These are phyloP conservation scores for Phytophthora pluvialis DNA, from an alignment of 352 stramenopile species.

Conservation along the genomic window DNA sequence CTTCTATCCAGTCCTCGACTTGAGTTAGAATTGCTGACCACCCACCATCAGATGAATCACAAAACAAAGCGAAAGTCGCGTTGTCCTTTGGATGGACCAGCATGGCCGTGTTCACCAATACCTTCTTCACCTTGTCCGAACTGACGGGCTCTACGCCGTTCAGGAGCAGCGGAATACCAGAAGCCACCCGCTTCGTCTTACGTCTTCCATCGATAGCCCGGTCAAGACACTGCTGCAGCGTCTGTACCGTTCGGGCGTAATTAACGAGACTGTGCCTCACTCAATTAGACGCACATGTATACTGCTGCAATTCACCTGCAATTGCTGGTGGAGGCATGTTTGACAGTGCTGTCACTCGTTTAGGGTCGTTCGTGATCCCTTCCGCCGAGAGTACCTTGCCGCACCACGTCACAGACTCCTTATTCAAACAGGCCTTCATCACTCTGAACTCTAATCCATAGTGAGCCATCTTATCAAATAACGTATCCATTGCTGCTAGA, in stretches of 20 bases:
- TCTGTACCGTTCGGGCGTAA: conserved; percentile 4
- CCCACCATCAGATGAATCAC: conserved; percentile 9
- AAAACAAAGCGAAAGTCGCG: conserved; percentile 5
- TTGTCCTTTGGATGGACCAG: conserved; percentile 8
- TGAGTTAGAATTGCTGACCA: too few species aligned
- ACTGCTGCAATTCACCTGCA: conserved; percentile 1
- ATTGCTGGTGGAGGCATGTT: conserved; percentile 3
- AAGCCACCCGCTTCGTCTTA: conserved; percentile 2
- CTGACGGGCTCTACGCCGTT: not conserved
- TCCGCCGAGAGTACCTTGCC: not conserved
- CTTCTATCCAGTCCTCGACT: too few species aligned
- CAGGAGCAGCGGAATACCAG: conserved; percentile 1
- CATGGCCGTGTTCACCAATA: conserved; percentile 1
- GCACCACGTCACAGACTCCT: not conserved
- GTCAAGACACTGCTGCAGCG: conserved; percentile 4
- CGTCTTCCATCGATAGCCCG: not conserved
- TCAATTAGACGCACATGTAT: conserved; percentile 4
- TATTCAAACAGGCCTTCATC: not conserved
- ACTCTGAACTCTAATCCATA: conserved; percentile 7
- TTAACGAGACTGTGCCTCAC: not conserved
- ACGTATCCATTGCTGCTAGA: not conserved
- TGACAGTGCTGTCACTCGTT: not conserved
- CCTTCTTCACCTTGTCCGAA: conserved; percentile 3
- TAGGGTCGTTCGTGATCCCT: not conserved
- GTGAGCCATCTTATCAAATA: conserved; percentile 1